phyloP scores from a whole-genome alignment of 1,284 basidiomycete genomes.

The Apiotrichum porosum region DNA sequence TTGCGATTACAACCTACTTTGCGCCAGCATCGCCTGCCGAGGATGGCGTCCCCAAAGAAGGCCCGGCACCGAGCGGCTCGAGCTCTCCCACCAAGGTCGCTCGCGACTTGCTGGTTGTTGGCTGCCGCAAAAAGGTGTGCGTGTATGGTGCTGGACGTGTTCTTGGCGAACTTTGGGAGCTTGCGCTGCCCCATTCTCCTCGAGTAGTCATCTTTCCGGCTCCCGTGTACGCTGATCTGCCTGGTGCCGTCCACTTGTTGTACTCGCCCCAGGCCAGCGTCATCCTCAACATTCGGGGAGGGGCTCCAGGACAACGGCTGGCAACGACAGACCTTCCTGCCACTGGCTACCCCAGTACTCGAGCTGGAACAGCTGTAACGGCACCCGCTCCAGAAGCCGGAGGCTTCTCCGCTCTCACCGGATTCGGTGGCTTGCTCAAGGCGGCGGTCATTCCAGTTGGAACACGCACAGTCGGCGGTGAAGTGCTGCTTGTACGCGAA shows the following conservation, averaged over 20 bases:
- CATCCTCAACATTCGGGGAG: conserved; percentile 59
- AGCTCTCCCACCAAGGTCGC: conserved; percentile 61
- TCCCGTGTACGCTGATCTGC: conserved; percentile 35
- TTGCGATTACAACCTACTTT: conserved; percentile 54
- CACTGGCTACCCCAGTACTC: conserved; percentile 11
- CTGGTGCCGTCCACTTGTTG: conserved; percentile 54
- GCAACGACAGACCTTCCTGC: conserved; percentile 64
- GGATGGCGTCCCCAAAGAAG: conserved; percentile 12
- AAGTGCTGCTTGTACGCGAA: conserved; percentile 73
- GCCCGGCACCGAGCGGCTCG: conserved; percentile 42
- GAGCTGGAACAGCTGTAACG: background rate
- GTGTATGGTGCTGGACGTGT: conserved; percentile 52
- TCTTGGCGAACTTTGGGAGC: conserved; percentile 52
- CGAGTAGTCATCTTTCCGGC: conserved; percentile 50
- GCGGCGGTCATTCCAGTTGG: conserved; percentile 64
- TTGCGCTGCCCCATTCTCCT: conserved; percentile 75
- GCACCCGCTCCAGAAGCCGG: conserved; percentile 3
- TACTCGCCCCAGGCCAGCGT: conserved; percentile 67
- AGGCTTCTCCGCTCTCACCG: conserved; percentile 56
- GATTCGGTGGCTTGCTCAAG: conserved; percentile 73
- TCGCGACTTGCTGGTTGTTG: conserved; percentile 64
- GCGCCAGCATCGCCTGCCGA: background rate
- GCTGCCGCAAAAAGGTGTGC: conserved; percentile 77
- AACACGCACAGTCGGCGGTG: conserved; percentile 58
- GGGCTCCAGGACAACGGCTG: conserved; percentile 61